phyloP scores from a whole-genome alignment of 306 rosid genomes.

The Urtica urens region DNA sequence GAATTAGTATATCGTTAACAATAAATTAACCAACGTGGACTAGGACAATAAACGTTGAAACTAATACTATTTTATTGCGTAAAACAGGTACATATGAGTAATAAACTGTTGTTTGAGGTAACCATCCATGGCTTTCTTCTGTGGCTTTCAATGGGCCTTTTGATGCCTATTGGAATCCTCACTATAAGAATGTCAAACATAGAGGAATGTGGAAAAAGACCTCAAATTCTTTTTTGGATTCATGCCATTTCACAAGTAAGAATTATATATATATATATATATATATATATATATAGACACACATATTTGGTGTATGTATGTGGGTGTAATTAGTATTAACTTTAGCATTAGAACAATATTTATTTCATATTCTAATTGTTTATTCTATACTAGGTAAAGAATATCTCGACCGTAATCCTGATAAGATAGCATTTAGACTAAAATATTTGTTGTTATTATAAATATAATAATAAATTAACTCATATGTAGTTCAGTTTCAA shows the following conservation, averaged over 20 bases:
- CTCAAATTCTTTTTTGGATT: conserved; percentile 42
- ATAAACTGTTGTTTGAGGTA: conserved; percentile 42
- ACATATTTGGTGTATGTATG: background rate
- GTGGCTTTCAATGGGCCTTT: conserved; percentile 91
- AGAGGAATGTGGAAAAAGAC: conserved; percentile 48
- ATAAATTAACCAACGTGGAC: too few relatives aligned
- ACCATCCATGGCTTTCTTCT: conserved; percentile 74
- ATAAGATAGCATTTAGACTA: conserved; percentile 8
- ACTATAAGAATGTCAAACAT: conserved; percentile 52
- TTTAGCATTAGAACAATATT: too few relatives aligned
- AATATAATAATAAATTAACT: conserved; percentile 1
- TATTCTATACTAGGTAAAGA: too few relatives aligned
- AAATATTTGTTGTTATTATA: too few relatives aligned
- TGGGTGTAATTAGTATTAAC: too few relatives aligned
- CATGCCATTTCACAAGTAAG: conserved; percentile 75
- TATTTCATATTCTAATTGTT: too few relatives aligned
- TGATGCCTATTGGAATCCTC: conserved; percentile 82
- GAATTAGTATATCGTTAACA: too few relatives aligned
- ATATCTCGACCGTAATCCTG: conserved; percentile 9
- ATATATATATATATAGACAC: too few relatives aligned
- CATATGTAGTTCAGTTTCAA: conserved; percentile 18
- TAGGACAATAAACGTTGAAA: too few relatives aligned
- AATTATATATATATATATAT: conserved; percentile 3
- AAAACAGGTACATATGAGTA: conserved; percentile 31
- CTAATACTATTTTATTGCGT: too few relatives aligned